Conservation (phyloP, 2,329 filamentous ascomycete genomes). For the Neofusicoccum ribis region DNA sequence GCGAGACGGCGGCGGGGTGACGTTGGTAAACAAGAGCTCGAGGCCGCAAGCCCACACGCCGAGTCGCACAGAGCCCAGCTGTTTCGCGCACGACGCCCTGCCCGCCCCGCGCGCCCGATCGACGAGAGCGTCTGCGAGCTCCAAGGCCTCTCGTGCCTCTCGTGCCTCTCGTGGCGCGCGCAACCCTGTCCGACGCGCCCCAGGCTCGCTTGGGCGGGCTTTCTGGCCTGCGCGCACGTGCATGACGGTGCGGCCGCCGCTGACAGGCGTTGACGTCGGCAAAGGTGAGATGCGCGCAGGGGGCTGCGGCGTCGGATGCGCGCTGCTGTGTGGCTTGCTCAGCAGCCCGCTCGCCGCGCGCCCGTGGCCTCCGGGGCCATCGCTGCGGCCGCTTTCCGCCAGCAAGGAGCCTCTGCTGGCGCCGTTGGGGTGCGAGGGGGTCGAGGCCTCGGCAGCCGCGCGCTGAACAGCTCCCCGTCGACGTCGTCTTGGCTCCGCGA, state of each 20-base stretch:
- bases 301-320: not conserved
- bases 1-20: constrained; percentile 1
- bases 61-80: constrained; percentile 4
- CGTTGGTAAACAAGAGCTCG: constrained; percentile 15
- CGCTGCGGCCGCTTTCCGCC: not conserved
- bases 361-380: not conserved
- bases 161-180: constrained; percentile 9
- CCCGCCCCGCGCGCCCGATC: constrained; percentile 7
- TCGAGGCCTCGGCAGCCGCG: not conserved
- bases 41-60: constrained; percentile 2
- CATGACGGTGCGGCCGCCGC: constrained; percentile 8
- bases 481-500: constrained; percentile 1
- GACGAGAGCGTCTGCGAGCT: not conserved
- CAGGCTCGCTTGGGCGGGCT: constrained; percentile 8
- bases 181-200: constrained; percentile 5
- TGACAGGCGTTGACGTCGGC: constrained; percentile 19
- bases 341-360: not conserved
- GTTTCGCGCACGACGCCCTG: constrained; percentile 11
- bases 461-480: not conserved
- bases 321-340: not conserved
- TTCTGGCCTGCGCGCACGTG: constrained; percentile 8
- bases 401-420: not conserved
- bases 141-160: not conserved
- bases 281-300: constrained; percentile 10
- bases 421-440: not conserved